Conservation (phyloP, 2,329 filamentous ascomycete genomes). For the Colletotrichum sp. region DNA sequence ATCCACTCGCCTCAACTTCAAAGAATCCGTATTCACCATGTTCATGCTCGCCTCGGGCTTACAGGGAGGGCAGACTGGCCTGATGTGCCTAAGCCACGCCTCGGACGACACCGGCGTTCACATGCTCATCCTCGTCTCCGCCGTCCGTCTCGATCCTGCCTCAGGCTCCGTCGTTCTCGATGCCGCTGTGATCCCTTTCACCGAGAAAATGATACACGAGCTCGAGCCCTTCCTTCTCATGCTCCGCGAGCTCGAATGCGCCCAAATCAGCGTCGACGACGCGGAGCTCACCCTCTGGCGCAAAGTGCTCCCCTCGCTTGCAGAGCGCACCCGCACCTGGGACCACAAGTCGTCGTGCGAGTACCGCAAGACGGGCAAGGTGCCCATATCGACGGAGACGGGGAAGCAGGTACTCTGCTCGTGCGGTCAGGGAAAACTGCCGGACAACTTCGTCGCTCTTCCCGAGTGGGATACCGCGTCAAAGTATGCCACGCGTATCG, state of each 20-base stretch:
- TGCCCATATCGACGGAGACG: conserved; percentile 42
- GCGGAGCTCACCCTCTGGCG: conserved; percentile 64
- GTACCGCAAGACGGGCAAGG: conserved; percentile 38
- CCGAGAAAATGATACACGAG: conserved; percentile 34
- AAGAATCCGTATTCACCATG: conserved; percentile 52
- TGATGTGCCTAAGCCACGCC: conserved; percentile 46
- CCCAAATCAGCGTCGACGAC: conserved; percentile 46
- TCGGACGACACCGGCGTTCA: conserved; percentile 40
- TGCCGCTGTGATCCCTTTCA: conserved; percentile 51
- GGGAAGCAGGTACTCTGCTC: conserved; percentile 46
- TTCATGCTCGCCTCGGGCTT: conserved; percentile 50
- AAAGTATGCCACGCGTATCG: conserved; percentile 55
- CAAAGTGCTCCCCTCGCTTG: conserved; percentile 44
- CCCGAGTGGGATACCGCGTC: conserved; percentile 48
- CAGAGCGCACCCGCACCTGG: conserved; percentile 56
- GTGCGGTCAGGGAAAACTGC: conserved; percentile 49
- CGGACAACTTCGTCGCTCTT: conserved; percentile 40
- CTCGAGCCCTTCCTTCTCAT: conserved; percentile 44
- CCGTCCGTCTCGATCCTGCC: conserved; percentile 48
- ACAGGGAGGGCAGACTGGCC: conserved; percentile 46
- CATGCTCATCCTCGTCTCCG: conserved; percentile 44
- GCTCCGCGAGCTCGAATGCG: conserved; percentile 39
- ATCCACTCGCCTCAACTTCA: conserved; percentile 48
- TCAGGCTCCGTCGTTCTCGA: conserved; percentile 48
- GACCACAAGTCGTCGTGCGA: conserved; percentile 45